Base-by-base conservation (phyloP, 495 filamentous ascomycete species). In the Penicillium samsonianum region DNA sequence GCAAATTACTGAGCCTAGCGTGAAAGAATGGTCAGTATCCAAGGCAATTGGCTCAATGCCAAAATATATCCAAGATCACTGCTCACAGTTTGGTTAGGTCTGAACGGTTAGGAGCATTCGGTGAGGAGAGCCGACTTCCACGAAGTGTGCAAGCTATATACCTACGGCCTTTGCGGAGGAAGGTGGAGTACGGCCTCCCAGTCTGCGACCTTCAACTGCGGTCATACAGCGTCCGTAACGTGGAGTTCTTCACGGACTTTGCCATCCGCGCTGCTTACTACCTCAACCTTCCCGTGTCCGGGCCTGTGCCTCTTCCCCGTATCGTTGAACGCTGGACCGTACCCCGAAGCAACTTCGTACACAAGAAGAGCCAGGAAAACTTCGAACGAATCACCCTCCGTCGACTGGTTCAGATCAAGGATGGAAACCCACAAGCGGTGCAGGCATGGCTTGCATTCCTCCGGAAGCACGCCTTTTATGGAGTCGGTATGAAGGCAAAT, bases 401-500 rank as follows among this genome's bases (percentile, higher is more conserved):
- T 50, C 79, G 94, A 23, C 69, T 97, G 61, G 91, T 98, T 49
- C 92, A 96, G 77, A 92, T 98, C 68, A 87, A 90, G 65, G 94
- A 98, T 73, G 95, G 92, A 7, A 81, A 96, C 71, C 86, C 91
- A 12, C 90, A 96, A 72, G 84, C 82, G 4, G 91, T 98, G 35
- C 86, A 94, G 72, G 66, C 89, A 23, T 98, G 94, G 94, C 73
- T 98, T 43, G 92, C 90, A 12, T 98, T 94, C 60, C 69, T 98
- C 60, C 84, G 85, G 70, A 96, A 94, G 74, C 86, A 96, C 67
- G 86, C 88, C 14, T 96, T 93, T 69, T 90, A 95, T 68, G 94
- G 95, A 9, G 86, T 98, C 25, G 94, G 94, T 65, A 96, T 98
- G 92, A 98, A 98, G 80, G 93, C 95, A 23, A 97, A 98, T 67